A percentile compares a stretch with the other conserved stretches of the same genome.
phyloP scores from a whole-genome alignment of 768 basidiomycete species.

The Trametes cinnabarina region DNA sequence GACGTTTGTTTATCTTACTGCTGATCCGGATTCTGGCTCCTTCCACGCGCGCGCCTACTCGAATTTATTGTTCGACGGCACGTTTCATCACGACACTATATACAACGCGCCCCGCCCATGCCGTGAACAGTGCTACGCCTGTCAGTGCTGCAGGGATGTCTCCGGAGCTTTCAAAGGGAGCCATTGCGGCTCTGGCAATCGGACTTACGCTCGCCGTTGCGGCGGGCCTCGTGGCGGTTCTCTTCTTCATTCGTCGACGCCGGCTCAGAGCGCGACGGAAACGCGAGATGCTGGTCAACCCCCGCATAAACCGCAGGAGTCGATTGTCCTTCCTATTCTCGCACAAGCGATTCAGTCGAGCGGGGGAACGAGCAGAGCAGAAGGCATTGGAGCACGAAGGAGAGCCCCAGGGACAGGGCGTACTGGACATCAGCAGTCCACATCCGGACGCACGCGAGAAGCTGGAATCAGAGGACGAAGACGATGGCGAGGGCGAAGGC shows the following conservation, averaged over 20 bases:
- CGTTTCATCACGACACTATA: background rate
- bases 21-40: conserved; percentile 10
- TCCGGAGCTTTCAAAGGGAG: conserved; percentile 43
- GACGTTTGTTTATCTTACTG: background rate
- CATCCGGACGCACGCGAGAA: conserved; percentile 18
- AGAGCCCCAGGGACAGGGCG: background rate
- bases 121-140: conserved; percentile 14
- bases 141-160: conserved; percentile 22
- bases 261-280: conserved; percentile 32
- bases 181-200: conserved; percentile 64
- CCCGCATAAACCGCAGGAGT: conserved; percentile 19
- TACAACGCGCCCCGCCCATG: conserved; percentile 10
- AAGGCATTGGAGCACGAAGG: conserved; percentile 8
- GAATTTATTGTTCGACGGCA: background rate
- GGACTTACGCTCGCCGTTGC: conserved; percentile 54
- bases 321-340: conserved; percentile 23
- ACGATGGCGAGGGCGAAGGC: conserved; percentile 16
- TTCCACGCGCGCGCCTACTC: background rate
- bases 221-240: conserved; percentile 41
- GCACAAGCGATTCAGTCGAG: conserved; percentile 4
- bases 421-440: conserved; percentile 14
- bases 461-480: conserved; percentile 17
- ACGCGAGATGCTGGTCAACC: conserved; percentile 28
- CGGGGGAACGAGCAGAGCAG: background rate
- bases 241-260: conserved; percentile 31